phyloP scores from a whole-genome alignment of 768 basidiomycete species.

The Russula vinacea region DNA sequence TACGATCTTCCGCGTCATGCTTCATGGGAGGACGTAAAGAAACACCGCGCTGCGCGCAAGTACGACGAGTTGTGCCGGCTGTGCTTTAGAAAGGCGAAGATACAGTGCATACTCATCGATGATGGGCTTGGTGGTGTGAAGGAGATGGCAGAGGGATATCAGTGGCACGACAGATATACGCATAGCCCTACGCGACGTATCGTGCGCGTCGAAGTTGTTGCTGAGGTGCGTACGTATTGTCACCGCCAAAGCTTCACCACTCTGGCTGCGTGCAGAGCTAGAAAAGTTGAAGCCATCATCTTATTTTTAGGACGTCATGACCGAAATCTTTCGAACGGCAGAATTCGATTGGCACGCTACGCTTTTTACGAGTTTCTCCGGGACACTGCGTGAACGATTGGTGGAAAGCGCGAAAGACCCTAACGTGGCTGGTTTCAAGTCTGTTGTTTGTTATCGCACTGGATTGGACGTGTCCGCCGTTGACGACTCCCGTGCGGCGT shows the following conservation, averaged over 20 bases:
- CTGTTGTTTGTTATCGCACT: constrained; percentile 73
- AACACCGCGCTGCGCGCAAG: constrained; percentile 40
- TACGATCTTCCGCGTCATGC: constrained; percentile 40
- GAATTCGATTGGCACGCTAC: not conserved
- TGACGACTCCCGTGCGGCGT: constrained; percentile 30
- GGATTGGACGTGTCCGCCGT: constrained; percentile 54
- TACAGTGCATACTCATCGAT: constrained; percentile 68
- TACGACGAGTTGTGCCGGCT: constrained; percentile 57
- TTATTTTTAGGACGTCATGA: constrained; percentile 34
- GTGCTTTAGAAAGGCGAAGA: constrained; percentile 53
- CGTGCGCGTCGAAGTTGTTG: constrained; percentile 64
- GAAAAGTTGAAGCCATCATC: not conserved
- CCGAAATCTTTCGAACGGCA: constrained; percentile 29
- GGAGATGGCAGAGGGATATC: constrained; percentile 47
- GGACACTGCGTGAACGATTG: constrained; percentile 45
- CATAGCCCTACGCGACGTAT: constrained; percentile 54
- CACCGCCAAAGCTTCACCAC: not conserved
- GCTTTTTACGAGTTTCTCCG: constrained; percentile 22
- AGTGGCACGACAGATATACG: constrained; percentile 65
- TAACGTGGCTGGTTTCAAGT: constrained; percentile 68
- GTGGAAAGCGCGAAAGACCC: constrained; percentile 41
- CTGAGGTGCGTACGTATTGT: constrained; percentile 53
- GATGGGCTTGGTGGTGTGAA: constrained; percentile 58
- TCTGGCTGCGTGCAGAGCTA: not conserved
- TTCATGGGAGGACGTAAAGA: constrained; percentile 61